These are phyloP conservation scores for Solanum paucissectum DNA, from an alignment of 257 asterid genomes.

Conservation along the genomic window DNA sequence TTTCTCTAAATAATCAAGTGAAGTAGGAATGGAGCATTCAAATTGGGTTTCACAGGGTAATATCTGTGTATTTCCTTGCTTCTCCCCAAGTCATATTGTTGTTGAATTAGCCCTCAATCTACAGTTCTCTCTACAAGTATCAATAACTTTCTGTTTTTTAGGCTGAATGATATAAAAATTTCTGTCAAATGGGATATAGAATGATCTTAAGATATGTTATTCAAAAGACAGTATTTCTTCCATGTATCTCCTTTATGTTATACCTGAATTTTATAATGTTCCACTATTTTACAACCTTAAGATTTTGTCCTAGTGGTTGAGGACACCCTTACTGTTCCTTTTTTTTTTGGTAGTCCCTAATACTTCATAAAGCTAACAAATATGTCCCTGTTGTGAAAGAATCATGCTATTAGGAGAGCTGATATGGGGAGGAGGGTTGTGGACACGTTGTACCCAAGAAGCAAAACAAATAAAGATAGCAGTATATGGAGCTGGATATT, in stretches of 20 bases:
- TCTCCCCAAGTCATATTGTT: neutral
- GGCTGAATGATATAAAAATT: neutral
- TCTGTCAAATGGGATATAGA: neutral
- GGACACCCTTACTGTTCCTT: neutral
- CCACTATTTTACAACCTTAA: neutral
- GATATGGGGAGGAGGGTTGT: slow-evolving; percentile 64
- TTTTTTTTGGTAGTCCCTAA: neutral
- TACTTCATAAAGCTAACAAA: slow-evolving; percentile 5
- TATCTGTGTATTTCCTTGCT: neutral
- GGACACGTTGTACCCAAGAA: slow-evolving; percentile 60
- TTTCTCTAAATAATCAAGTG: neutral
- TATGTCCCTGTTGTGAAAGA: slow-evolving; percentile 32
- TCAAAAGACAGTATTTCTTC: neutral
- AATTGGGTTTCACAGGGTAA: neutral
- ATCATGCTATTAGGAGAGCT: slow-evolving; percentile 93
- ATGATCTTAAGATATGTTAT: neutral
- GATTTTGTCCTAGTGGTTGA: neutral
- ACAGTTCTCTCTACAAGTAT: neutral
- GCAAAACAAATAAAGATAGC: slow-evolving; percentile 18
- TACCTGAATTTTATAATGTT: neutral
- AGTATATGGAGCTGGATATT: slow-evolving; percentile 62
- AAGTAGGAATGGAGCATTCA: neutral
- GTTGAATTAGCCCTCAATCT: neutral
- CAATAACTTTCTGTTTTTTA: neutral
- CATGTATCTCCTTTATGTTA: neutral